These are phyloP conservation scores for Metarhizium album DNA, from an alignment of 2,329 filamentous ascomycete genomes.

Conservation along the genomic window DNA sequence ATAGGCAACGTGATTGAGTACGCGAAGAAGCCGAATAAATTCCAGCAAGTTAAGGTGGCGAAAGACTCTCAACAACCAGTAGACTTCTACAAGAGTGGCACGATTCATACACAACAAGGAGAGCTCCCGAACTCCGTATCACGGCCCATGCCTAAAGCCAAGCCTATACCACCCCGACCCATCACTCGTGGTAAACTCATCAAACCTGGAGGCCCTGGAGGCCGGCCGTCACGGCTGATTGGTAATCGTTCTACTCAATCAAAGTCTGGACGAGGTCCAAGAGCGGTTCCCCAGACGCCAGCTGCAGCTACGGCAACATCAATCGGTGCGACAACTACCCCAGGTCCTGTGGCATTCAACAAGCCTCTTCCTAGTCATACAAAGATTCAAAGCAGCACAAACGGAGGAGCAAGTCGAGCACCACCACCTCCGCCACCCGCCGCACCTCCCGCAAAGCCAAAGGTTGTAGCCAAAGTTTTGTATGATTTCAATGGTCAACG, in stretches of 20 bases:
- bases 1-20: slow-evolving; percentile 84
- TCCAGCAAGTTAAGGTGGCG: slow-evolving; percentile 75
- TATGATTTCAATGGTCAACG: slow-evolving; percentile 86
- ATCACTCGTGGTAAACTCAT: slow-evolving; percentile 92
- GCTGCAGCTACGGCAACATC: slow-evolving; percentile 13
- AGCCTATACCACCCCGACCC: slow-evolving; percentile 74
- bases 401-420: slow-evolving; percentile 37
- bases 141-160: slow-evolving; percentile 75
- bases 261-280: slow-evolving; percentile 26
- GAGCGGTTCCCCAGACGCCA: slow-evolving; percentile 24
- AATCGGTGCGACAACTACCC: background rate
- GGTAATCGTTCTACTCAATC: slow-evolving; percentile 34
- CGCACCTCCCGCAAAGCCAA: slow-evolving; percentile 47
- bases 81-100: slow-evolving; percentile 89
- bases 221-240: slow-evolving; percentile 63
- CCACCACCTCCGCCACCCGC: slow-evolving; percentile 60
- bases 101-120: slow-evolving; percentile 76
- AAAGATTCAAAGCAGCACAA: slow-evolving; percentile 43
- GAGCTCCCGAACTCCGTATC: slow-evolving; percentile 77
- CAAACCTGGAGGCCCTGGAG: slow-evolving; percentile 76
- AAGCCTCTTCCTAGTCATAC: slow-evolving; percentile 37
- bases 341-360: slow-evolving; percentile 8
- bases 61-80: slow-evolving; percentile 71
- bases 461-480: slow-evolving; percentile 76
- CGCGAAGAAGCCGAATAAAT: slow-evolving; percentile 94